A percentile compares a stretch with the other conserved stretches of the same genome.
These are phyloP conservation scores for Chlorella variabilis DNA, from an alignment of 163 green algal species.

Conservation along the genomic window DNA sequence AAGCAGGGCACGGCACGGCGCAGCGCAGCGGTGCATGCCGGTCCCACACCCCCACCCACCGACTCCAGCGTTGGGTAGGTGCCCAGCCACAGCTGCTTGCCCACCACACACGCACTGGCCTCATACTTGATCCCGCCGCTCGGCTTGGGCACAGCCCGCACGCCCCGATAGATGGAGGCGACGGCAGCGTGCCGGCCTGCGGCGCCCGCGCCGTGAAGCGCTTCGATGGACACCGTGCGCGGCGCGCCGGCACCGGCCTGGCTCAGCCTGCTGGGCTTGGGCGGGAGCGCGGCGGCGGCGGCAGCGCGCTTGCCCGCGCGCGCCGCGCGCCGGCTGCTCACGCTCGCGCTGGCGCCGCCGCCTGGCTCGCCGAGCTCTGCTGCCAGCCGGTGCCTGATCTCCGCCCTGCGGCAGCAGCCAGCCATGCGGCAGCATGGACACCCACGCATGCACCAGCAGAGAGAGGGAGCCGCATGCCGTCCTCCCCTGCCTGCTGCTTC, in stretches of 20 bases:
- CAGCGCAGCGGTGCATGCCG: too few relatives aligned
- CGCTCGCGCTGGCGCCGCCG: too few relatives aligned
- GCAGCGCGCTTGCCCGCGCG: background rate
- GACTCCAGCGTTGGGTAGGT: background rate
- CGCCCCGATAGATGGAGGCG: background rate
- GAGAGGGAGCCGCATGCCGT: too few relatives aligned
- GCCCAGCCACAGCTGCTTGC: constrained; percentile 10
- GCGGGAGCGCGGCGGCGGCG: background rate
- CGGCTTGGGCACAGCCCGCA: background rate
- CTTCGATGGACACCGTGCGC: too few relatives aligned
- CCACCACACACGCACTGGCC: background rate
- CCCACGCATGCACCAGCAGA: too few relatives aligned
- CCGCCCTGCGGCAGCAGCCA: background rate
- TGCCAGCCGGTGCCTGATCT: background rate
- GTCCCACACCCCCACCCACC: constrained; percentile 9
- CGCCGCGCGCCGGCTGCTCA: too few relatives aligned
- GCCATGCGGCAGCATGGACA: background rate
- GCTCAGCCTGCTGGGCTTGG: constrained; percentile 2
- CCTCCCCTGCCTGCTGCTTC: too few relatives aligned
- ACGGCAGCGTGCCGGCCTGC: too few relatives aligned
- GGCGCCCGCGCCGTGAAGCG: background rate
- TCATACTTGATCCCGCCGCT: background rate
- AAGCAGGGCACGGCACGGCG: too few relatives aligned
- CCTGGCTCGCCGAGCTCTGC: background rate
- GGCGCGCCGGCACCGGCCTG: background rate